Conservation (phyloP, 2,329 filamentous ascomycete genomes). For the Penicillium sp. region DNA sequence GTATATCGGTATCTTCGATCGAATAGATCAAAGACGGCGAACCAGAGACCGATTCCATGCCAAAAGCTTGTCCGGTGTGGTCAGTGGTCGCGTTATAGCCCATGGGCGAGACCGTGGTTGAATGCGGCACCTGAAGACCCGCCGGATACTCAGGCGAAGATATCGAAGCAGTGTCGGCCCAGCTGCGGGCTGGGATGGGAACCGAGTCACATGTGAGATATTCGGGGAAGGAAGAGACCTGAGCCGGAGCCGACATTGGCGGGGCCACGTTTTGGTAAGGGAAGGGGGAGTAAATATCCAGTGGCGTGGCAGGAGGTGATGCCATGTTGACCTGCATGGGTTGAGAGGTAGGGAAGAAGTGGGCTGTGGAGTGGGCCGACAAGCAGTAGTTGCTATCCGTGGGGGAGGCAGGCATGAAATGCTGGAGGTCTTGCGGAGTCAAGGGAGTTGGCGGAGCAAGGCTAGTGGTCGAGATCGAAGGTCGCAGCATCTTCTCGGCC, state of each 20-base stretch:
- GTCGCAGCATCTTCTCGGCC: slow-evolving; percentile 34
- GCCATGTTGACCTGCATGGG: slow-evolving; percentile 42
- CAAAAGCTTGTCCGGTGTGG: slow-evolving; percentile 26
- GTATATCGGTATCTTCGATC: slow-evolving; percentile 30
- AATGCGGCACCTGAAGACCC: slow-evolving; percentile 34
- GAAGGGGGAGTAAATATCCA: slow-evolving; percentile 40
- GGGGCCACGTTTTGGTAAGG: slow-evolving; percentile 38
- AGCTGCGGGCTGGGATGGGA: slow-evolving; percentile 41
- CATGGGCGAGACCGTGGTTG: slow-evolving; percentile 38
- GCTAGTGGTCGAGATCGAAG: slow-evolving; percentile 33
- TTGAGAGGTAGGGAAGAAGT: slow-evolving; percentile 39
- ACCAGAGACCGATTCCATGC: slow-evolving; percentile 29
- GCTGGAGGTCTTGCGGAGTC: slow-evolving; percentile 43
- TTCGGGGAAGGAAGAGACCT: slow-evolving; percentile 43
- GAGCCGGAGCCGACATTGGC: slow-evolving; percentile 44
- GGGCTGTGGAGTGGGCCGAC: slow-evolving; percentile 31
- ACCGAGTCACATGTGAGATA: slow-evolving; percentile 39
- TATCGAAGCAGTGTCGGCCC: slow-evolving; percentile 40
- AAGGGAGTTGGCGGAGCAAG: slow-evolving; percentile 45
- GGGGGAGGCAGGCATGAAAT: slow-evolving; percentile 41
- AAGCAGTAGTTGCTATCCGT: slow-evolving; percentile 39
- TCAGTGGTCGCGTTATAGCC: slow-evolving; percentile 37
- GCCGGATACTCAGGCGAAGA: slow-evolving; percentile 43
- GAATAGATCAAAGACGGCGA: slow-evolving; percentile 35
- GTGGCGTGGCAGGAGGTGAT: slow-evolving; percentile 46